Conservation (phyloP, 2,329 filamentous ascomycete genomes). For the Chalara sp. region DNA sequence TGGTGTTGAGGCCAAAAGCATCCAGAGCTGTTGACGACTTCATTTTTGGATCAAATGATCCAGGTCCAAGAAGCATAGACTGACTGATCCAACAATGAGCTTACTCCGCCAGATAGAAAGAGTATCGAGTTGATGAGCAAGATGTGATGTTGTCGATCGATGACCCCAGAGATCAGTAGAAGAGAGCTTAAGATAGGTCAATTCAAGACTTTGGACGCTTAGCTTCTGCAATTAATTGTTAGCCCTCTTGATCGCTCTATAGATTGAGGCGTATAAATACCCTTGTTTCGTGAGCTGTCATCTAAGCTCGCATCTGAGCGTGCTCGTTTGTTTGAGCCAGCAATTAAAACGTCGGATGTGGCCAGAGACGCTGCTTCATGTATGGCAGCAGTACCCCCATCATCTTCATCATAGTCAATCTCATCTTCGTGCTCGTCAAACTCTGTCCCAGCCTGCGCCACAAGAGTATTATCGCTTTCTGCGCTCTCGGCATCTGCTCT, state of each 20-base stretch:
- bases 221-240: not conserved
- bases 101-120: too few species aligned
- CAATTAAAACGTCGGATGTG: not conserved
- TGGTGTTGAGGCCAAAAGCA: too few species aligned
- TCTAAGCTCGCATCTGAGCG: not conserved
- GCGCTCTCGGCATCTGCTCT: conserved; percentile 21
- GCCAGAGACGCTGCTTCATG: not conserved
- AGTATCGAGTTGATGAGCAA: too few species aligned
- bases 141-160: too few species aligned
- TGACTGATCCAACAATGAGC: too few species aligned
- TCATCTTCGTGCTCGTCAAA: conserved; percentile 19
- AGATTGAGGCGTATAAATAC: not conserved
- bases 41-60: too few species aligned
- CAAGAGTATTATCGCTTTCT: conserved; percentile 18
- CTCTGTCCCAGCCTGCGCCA: conserved; percentile 15
- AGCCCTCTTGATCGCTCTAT: not conserved
- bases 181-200: not conserved
- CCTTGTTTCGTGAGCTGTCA: not conserved
- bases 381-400: conserved; percentile 1
- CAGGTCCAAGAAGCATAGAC: too few species aligned
- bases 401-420: conserved; percentile 24
- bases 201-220: not conserved
- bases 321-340: not conserved
- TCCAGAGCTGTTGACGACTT: too few species aligned
- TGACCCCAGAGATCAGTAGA: too few species aligned